Evolutionary conservation across 139 green algal species (phyloP).

Genomic region (Coccomyxa sp.): DNA sequence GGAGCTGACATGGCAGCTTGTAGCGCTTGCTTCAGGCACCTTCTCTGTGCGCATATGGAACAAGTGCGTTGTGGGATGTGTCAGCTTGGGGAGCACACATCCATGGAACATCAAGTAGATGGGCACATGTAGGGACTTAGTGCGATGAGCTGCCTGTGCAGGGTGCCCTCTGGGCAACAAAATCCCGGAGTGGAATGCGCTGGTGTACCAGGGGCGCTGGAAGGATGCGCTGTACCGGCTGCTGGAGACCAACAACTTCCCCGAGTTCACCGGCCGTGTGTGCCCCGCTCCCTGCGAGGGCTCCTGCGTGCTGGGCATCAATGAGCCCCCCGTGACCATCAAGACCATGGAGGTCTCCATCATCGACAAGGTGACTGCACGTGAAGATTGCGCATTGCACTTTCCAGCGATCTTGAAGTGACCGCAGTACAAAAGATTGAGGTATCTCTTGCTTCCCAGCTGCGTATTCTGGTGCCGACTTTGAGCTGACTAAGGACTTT

Average conservation of each 20-base stretch:
- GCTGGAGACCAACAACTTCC: conserved; percentile 98
- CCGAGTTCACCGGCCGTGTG: conserved; percentile 93
- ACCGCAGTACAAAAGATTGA: no score
- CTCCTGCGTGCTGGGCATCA: conserved; percentile 94
- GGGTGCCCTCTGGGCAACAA: conserved; percentile 92
- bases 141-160: background rate
- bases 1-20: no score
- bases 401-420: background rate
- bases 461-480: no score
- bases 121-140: no score
- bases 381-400: background rate
- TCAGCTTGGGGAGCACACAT: no score
- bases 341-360: conserved; percentile 94
- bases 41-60: no score
- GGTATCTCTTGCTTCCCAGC: no score
- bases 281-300: conserved; percentile 95
- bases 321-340: conserved; percentile 94
- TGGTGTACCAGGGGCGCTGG: conserved; percentile 92
- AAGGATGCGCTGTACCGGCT: conserved; percentile 85
- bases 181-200: conserved; percentile 96
- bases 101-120: no score
- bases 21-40: no score
- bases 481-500: no score
- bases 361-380: conserved; percentile 75
- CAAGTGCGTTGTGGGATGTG: no score